A percentile compares a stretch with the other conserved stretches of the same genome.
These are phyloP conservation scores for Penicillium bialowiezense DNA, from an alignment of 495 filamentous ascomycete genomes.

Conservation along the genomic window DNA sequence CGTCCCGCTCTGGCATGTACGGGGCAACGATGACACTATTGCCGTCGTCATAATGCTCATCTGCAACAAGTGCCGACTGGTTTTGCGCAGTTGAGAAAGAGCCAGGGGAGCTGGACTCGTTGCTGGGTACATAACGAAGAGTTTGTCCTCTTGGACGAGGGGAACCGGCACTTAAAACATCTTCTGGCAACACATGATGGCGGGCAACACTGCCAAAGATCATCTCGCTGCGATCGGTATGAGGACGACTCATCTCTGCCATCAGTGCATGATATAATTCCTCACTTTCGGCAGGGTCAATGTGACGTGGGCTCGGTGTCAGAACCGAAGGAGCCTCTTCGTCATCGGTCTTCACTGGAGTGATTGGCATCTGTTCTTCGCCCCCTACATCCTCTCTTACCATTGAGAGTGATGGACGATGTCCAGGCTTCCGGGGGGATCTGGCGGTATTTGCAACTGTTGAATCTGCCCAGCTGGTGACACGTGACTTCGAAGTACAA, in stretches of 20 bases:
- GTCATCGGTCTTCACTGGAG: constrained; percentile 8
- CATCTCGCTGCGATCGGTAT: constrained; percentile 27
- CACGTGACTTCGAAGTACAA: constrained; percentile 58
- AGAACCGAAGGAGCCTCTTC: constrained; percentile 7
- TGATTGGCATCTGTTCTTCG: constrained; percentile 32
- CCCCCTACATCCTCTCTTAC: constrained; percentile 60
- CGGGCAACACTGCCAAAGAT: constrained; percentile 30
- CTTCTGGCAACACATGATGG: constrained; percentile 32
- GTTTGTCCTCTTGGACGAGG: constrained; percentile 26
- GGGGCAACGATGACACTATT: constrained; percentile 20
- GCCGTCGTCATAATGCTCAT: constrained; percentile 20
- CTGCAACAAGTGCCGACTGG: constrained; percentile 1
- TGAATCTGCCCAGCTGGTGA: constrained; percentile 76
- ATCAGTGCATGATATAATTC: constrained; percentile 73
- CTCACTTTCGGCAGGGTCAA: constrained; percentile 53
- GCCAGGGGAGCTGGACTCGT: constrained; percentile 27
- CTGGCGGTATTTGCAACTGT: constrained; percentile 49
- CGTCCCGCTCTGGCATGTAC: not conserved
- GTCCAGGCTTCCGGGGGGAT: constrained; percentile 33
- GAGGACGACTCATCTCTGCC: constrained; percentile 53
- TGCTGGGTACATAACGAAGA: constrained; percentile 32
- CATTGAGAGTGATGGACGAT: constrained; percentile 59
- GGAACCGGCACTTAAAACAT: constrained; percentile 25
- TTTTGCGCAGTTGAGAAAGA: constrained; percentile 29
- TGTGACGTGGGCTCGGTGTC: constrained; percentile 11